Percentiles rank a stretch among this genome's conserved stretches.
phyloP scores from a whole-genome alignment of 306 rosid species.

The Purshia tridentata region DNA sequence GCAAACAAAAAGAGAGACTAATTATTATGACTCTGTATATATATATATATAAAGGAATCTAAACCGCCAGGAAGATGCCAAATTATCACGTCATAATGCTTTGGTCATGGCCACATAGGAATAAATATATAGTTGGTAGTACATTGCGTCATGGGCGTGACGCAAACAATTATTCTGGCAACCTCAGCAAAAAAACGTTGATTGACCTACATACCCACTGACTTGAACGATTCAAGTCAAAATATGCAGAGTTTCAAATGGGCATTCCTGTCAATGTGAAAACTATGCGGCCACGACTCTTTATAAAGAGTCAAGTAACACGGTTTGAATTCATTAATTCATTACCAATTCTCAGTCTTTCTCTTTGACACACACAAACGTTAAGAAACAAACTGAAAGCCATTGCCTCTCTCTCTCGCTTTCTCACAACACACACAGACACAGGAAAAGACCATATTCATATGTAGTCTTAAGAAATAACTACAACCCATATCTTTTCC shows the following conservation, averaged over 20 bases:
- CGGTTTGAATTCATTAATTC: constrained; percentile 17
- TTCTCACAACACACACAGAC: background rate
- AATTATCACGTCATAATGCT: too few relatives aligned
- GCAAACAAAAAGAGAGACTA: too few relatives aligned
- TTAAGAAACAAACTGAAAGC: background rate
- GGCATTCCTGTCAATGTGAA: constrained; percentile 16
- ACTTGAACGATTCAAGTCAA: background rate
- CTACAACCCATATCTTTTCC: background rate
- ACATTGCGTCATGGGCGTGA: constrained; percentile 17
- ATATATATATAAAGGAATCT: too few relatives aligned
- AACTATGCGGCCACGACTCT: constrained; percentile 12
- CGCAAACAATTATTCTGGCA: constrained; percentile 3
- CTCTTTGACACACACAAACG: background rate
- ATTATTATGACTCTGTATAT: too few relatives aligned
- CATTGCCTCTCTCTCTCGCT: background rate
- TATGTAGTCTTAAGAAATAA: background rate
- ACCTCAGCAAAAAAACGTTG: background rate
- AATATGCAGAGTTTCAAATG: background rate
- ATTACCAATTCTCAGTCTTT: background rate
- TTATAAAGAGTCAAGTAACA: constrained; percentile 20
- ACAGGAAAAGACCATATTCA: background rate
- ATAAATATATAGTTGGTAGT: constrained; percentile 7
- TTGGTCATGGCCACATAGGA: too few relatives aligned
- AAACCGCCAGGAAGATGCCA: too few relatives aligned
- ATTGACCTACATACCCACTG: background rate